Evolutionary conservation across 2,329 filamentous ascomycete species (phyloP).

Genomic region (Coniella lustricola): DNA sequence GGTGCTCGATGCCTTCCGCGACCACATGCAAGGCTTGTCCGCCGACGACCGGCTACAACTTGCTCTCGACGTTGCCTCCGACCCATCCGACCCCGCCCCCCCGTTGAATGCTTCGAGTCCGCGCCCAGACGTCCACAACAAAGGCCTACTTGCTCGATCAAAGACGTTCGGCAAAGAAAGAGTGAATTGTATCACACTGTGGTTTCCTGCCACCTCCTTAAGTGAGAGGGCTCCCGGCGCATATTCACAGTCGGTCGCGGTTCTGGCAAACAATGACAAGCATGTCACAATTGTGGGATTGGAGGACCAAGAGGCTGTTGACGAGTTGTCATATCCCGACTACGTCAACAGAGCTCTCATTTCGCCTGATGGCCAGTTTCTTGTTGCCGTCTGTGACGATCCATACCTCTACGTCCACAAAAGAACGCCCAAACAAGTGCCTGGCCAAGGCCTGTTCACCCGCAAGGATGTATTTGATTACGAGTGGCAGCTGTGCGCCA

Average conservation of each 20-base stretch:
- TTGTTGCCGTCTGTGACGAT: constrained; percentile 83
- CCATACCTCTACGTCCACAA: constrained; percentile 79
- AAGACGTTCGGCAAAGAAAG: constrained; percentile 51
- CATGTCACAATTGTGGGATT: constrained; percentile 81
- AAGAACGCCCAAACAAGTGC: constrained; percentile 35
- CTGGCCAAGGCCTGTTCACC: constrained; percentile 18
- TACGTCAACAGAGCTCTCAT: constrained; percentile 93
- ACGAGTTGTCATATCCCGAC: constrained; percentile 68
- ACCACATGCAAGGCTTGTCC: constrained; percentile 3
- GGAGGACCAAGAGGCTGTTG: constrained; percentile 55
- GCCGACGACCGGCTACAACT: constrained; percentile 10
- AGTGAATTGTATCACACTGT: constrained; percentile 61
- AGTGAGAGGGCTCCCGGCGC: constrained; percentile 26
- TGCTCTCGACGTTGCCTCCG: constrained; percentile 16
- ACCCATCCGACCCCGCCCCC: constrained; percentile 24
- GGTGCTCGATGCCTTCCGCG: constrained; percentile 23
- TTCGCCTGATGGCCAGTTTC: constrained; percentile 74
- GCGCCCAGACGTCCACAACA: constrained; percentile 26
- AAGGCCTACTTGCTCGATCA: constrained; percentile 41
- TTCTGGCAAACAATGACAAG: constrained; percentile 85
- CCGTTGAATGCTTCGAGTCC: constrained; percentile 16
- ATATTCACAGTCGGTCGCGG: constrained; percentile 52
- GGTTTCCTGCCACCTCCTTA: constrained; percentile 42
- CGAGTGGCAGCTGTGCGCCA: constrained; percentile 45
- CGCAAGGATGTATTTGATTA: constrained; percentile 26